These are phyloP conservation scores for Marvania coccoides DNA, from an alignment of 139 green algal genomes.

Conservation along the genomic window DNA sequence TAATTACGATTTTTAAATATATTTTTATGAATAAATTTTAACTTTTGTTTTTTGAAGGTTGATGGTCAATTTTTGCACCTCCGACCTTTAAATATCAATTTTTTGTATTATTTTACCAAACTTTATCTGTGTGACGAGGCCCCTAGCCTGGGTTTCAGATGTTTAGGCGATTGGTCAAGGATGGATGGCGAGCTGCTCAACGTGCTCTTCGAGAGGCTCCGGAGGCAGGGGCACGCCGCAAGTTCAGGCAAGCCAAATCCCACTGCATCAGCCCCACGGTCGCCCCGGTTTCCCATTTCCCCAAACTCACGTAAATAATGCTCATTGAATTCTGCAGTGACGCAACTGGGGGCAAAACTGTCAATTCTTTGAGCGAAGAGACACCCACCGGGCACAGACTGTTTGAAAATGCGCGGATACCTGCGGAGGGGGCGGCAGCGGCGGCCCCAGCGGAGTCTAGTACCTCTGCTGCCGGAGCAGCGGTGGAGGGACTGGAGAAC, in stretches of 20 bases:
- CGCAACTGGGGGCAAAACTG: not conserved
- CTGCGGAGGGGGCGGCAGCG: not conserved
- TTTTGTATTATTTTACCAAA: too few relatives aligned
- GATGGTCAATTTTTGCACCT: too few relatives aligned
- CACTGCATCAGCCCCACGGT: too few relatives aligned
- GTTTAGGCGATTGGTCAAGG: too few relatives aligned
- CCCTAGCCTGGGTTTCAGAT: too few relatives aligned
- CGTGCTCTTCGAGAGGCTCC: not conserved
- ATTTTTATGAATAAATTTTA: too few relatives aligned
- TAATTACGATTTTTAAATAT: too few relatives aligned
- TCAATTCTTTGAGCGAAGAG: conserved; percentile 7
- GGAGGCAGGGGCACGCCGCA: not conserved
- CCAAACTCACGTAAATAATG: too few relatives aligned
- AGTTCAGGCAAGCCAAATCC: not conserved
- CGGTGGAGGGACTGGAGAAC: conserved; percentile 1
- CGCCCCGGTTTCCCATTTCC: too few relatives aligned
- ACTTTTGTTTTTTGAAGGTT: too few relatives aligned
- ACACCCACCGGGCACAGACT: conserved; percentile 13
- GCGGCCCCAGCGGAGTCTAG: not conserved
- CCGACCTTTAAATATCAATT: too few relatives aligned
- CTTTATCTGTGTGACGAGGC: too few relatives aligned
- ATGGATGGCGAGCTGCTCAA: not conserved
- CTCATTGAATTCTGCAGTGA: conserved; percentile 8
- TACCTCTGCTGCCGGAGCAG: not conserved
- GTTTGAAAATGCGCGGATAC: conserved; percentile 36